Base-by-base conservation (phyloP, 2,329 filamentous ascomycete genomes). In the Trichoderma asperellum region DNA sequence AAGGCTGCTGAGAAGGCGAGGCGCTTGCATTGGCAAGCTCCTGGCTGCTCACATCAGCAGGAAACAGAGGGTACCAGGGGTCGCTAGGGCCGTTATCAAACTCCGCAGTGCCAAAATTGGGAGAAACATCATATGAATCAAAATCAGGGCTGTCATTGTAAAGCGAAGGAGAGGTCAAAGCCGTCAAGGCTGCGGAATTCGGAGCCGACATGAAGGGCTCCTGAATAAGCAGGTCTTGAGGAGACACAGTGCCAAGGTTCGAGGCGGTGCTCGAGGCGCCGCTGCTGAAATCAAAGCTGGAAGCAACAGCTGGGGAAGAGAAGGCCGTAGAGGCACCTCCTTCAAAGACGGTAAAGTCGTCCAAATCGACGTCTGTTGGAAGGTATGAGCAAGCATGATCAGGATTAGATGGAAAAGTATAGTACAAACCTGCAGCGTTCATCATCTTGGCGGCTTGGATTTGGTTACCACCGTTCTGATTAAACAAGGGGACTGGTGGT, bases 151-250 rank as follows among this genome's bases (percentile, higher is more conserved):
- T 96, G 75, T 90, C 92, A 77, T 92, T 87, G 75, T 89, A 90
- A 69, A 89, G 85, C n/a, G 91, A 92, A 56, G 94, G 94, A 70
- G 94, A 96, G 69, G 93, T 97, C 80, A 97, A 77, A 72, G 93
- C 89, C 43, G 94, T 97, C 77, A 96, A 89, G 40, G 92, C 89
- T 58, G 90, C 86, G 2, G 94, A 97, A 76, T 92, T 92, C 35
- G 94, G 94, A 47, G 93, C 89, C 71, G 93, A 96, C 77, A 88
- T 84, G 76, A 89, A 88, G 70, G 86, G 84, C 75, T 92, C 88
- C 73, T 89, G 87, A 74, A 94, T 84, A 73, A 91, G 82, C 73
- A 97, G 84, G 76, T 97, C 93, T 79, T 92, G 90, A 24, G 94
- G 94, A 71, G 94, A 97, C 71, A 97, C 87, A 53, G 94, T 97